Percentiles rank a stretch among this genome's conserved stretches.
Conservation (phyloP, 495 filamentous ascomycete genomes). For the Glarea lozoyensis region DNA sequence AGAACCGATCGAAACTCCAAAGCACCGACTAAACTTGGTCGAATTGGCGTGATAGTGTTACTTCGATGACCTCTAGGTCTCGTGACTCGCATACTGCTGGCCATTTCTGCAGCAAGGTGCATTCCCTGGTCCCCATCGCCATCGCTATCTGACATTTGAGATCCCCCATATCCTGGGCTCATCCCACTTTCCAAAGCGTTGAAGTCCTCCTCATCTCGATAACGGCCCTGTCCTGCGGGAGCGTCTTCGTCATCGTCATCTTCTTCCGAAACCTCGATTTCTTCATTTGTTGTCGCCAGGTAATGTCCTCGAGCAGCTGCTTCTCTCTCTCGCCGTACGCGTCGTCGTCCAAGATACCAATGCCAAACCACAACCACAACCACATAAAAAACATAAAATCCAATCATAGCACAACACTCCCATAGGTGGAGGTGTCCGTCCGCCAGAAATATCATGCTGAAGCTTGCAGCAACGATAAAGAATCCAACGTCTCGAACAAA, state of each 20-base stretch:
- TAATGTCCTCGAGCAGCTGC: slow-evolving; percentile 66
- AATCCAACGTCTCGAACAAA: slow-evolving; percentile 92
- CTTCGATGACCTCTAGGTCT: slow-evolving; percentile 60
- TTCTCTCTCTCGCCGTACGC: slow-evolving; percentile 51
- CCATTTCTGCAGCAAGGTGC: slow-evolving; percentile 71
- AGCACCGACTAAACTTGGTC: slow-evolving; percentile 87
- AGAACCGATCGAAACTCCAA: slow-evolving; percentile 90
- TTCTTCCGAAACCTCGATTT: slow-evolving; percentile 54
- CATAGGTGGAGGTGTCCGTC: slow-evolving; percentile 79
- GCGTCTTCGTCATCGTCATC: slow-evolving; percentile 63
- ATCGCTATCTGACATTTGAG: slow-evolving; percentile 29
- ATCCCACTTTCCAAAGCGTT: slow-evolving; percentile 52
- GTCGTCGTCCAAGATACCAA: slow-evolving; percentile 61
- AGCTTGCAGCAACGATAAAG: slow-evolving; percentile 79
- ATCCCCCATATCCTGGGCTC: slow-evolving; percentile 8
- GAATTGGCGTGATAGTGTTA: slow-evolving; percentile 72
- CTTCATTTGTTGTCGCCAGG: slow-evolving; percentile 58
- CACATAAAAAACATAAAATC: slow-evolving; percentile 88
- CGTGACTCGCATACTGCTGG: slow-evolving; percentile 84
- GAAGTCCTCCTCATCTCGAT: slow-evolving; percentile 54
- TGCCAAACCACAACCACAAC: slow-evolving; percentile 85
- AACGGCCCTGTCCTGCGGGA: slow-evolving; percentile 20
- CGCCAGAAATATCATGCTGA: slow-evolving; percentile 79
- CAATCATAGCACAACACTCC: slow-evolving; percentile 89
- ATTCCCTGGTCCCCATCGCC: slow-evolving; percentile 65